Evolutionary conservation across 768 basidiomycete genomes (phyloP).

Genomic region (Kwoniella botswanensis): DNA sequence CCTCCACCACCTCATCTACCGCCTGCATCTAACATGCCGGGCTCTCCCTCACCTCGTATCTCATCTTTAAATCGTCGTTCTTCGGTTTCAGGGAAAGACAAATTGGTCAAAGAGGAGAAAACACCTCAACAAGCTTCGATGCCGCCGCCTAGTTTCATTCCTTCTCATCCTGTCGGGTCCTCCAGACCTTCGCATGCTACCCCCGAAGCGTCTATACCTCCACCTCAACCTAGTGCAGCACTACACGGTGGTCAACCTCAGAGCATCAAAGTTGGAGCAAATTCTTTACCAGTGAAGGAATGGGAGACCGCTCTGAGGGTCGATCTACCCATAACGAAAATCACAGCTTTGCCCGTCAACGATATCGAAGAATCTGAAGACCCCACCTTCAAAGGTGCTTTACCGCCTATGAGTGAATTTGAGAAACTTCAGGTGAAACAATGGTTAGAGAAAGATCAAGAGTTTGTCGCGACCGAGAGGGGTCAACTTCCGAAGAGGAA

Average conservation of each 20-base stretch:
- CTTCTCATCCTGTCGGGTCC: slow-evolving; percentile 9
- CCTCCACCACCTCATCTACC: slow-evolving; percentile 34
- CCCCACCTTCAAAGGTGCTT: slow-evolving; percentile 60
- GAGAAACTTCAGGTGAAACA: slow-evolving; percentile 66
- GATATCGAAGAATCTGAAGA: slow-evolving; percentile 61
- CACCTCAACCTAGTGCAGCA: neutral
- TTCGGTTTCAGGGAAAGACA: slow-evolving; percentile 9
- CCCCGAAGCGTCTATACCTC: neutral
- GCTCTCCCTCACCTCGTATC: slow-evolving; percentile 12
- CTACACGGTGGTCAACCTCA: neutral
- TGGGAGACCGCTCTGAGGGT: slow-evolving; percentile 57
- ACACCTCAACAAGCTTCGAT: slow-evolving; percentile 27
- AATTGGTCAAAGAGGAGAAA: slow-evolving; percentile 12
- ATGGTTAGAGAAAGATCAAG: slow-evolving; percentile 72
- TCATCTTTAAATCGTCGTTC: slow-evolving; percentile 1
- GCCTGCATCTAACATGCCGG: slow-evolving; percentile 13
- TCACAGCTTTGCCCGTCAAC: slow-evolving; percentile 68
- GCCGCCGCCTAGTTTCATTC: slow-evolving; percentile 26
- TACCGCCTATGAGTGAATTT: slow-evolving; percentile 63
- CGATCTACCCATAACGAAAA: slow-evolving; percentile 67
- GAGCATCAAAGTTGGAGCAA: slow-evolving; percentile 5
- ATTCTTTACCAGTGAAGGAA: slow-evolving; percentile 41
- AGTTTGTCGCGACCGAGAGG: slow-evolving; percentile 55
- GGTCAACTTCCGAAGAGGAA: slow-evolving; percentile 63
- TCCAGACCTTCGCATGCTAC: neutral